A percentile compares a stretch with the other conserved stretches of the same genome.
Evolutionary conservation across 139 green algal species (phyloP).

Genomic region (Spirogloea muscicola): DNA sequence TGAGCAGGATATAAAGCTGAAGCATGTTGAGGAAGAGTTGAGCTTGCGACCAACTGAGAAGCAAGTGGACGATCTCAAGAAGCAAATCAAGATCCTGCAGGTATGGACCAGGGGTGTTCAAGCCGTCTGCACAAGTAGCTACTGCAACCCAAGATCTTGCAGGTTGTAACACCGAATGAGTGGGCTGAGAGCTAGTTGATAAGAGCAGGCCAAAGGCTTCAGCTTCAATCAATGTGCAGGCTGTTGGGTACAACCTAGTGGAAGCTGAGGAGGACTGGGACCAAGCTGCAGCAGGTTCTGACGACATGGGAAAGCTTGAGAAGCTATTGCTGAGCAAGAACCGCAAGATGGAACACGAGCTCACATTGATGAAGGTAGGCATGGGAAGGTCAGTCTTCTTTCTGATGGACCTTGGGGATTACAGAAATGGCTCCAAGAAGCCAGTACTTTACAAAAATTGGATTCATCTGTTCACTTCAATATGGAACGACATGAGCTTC

Average conservation of each 20-base stretch:
- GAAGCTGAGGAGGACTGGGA: constrained; percentile 55
- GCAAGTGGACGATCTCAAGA: constrained; percentile 52
- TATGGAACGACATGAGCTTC: too few species aligned
- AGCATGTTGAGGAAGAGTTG: constrained; percentile 33
- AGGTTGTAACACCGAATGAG: too few species aligned
- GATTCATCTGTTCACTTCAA: too few species aligned
- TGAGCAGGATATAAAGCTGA: constrained; percentile 5
- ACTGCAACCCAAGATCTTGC: too few species aligned
- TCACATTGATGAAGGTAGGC: constrained; percentile 66
- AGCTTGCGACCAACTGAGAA: constrained; percentile 49
- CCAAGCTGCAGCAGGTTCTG: not conserved
- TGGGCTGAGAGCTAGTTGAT: too few species aligned
- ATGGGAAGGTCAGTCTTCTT: too few species aligned
- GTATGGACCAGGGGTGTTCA: too few species aligned
- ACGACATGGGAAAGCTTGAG: constrained; percentile 61
- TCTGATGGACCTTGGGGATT: too few species aligned
- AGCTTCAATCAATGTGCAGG: constrained; percentile 64
- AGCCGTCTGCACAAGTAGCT: too few species aligned
- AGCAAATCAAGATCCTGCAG: constrained; percentile 52
- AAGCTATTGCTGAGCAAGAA: constrained; percentile 75
- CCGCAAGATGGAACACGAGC: constrained; percentile 81
- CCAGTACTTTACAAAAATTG: not conserved
- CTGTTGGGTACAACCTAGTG: constrained; percentile 65
- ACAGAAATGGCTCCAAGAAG: not conserved
- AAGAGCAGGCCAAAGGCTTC: too few species aligned